Base-by-base conservation (phyloP, 1,284 basidiomycete genomes). In the Taiwanofungus camphoratus region DNA sequence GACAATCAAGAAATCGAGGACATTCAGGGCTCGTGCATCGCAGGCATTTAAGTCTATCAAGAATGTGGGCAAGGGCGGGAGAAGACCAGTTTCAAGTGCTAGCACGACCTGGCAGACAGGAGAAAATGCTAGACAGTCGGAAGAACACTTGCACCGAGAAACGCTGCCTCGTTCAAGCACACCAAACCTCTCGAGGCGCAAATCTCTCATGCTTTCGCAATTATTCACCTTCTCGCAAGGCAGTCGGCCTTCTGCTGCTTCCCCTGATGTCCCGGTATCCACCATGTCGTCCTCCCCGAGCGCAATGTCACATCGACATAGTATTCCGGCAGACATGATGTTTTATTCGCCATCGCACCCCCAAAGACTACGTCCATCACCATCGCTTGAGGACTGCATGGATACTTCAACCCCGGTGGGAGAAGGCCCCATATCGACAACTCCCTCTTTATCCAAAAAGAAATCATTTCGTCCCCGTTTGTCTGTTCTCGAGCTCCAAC, bases 41-140 rank as follows among this genome's bases (percentile, higher is more conserved):
- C 73, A 73, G 55, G 82, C 77, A 11, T 69, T 86, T 42, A 69
- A 63, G 52, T 79, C 79, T n/a, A 71, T 86, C 33, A 76, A 70
- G 65, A 36, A 36, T 20, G 71, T 76, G 15, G 67, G 68, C 32
- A 76, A 63, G 56, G 58, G 58, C 16, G 45, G 46, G 35, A 50
- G 55, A 42, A 38, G 49, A 16, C 20, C 46, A 33, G 36, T 24
- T 12, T 9, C 42, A 19, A 46, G 48, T 3, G 43, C 18, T 19
- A 42, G 30, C 26, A 13, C 40, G 38, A 44, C 36, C 33, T 23
- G 41, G 37, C 15, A 35, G 29, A 35, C 36, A 39, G 30, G n/a
- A 20, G 41, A 30, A 46, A 51, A 37, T 44, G 44, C 29, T 9
- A 9, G 31, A 11, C 35, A n/a, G 12, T 26, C 41, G n/a, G 39